Conservation (phyloP, 805 yeast species). For the Sugiyamaella boreocaroliniensis region DNA sequence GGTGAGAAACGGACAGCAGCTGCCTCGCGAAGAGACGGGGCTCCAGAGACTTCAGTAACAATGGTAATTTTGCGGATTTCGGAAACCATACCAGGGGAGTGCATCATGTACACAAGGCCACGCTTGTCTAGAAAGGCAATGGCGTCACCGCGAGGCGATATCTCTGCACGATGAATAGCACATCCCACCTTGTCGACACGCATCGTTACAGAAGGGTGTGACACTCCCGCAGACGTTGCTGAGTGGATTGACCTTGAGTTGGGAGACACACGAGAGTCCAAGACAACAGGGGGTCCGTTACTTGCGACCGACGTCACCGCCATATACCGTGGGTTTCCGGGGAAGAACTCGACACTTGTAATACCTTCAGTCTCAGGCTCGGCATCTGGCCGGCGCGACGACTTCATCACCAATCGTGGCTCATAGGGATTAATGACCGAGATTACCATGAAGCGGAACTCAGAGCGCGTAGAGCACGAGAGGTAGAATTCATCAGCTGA, state of each 20-base stretch:
- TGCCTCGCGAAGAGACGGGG: conserved; percentile 64
- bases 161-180: conserved; percentile 61
- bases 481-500: conserved; percentile 65
- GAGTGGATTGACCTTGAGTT: conserved; percentile 12
- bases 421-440: conserved; percentile 55
- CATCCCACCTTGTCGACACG: conserved; percentile 77
- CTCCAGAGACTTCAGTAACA: conserved; percentile 73
- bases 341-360: conserved; percentile 70
- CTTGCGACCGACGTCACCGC: conserved; percentile 44
- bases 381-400: conserved; percentile 43
- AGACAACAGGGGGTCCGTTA: conserved; percentile 57
- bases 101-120: conserved; percentile 66
- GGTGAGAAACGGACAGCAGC: conserved; percentile 71
- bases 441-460: conserved; percentile 71
- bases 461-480: conserved; percentile 70
- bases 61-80: conserved; percentile 55
- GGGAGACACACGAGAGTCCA: conserved; percentile 44
- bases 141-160: conserved; percentile 83
- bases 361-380: conserved; percentile 85
- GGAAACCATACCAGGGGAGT: conserved; percentile 48
- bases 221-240: conserved; percentile 33
- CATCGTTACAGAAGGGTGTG: conserved; percentile 54
- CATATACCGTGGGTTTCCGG: conserved; percentile 51
- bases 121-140: conserved; percentile 72
- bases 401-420: conserved; percentile 63